Conservation (phyloP, 352 stramenopile genomes). For the Blastocystis sp. region DNA sequence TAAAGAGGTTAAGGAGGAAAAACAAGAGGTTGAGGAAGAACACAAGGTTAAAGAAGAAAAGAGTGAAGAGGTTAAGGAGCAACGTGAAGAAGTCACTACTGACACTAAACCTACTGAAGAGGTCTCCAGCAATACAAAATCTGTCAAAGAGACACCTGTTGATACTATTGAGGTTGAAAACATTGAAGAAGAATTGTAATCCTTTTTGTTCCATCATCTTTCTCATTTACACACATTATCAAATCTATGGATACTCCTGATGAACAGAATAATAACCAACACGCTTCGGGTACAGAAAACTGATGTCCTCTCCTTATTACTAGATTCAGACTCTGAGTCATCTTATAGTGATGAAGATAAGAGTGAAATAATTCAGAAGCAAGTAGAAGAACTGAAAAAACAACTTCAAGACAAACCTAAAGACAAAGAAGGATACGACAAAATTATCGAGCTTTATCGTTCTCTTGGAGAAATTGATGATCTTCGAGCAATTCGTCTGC, state of each 20-base stretch:
- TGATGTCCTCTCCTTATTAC: background rate
- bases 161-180: background rate
- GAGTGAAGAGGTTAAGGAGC: background rate
- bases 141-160: background rate
- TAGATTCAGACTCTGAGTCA: background rate
- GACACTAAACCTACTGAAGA: background rate
- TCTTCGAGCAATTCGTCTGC: constrained; percentile 8
- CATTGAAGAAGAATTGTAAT: constrained; percentile 54
- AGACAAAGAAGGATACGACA: constrained; percentile 2
- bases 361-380: background rate
- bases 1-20: background rate
- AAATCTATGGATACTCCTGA: background rate
- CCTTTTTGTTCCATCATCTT: constrained; percentile 17
- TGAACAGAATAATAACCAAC: background rate
- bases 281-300: background rate
- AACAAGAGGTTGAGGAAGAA: constrained; percentile 13
- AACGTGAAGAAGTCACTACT: background rate
- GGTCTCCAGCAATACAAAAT: background rate
- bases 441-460: constrained; percentile 21
- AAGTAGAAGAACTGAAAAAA: constrained; percentile 21
- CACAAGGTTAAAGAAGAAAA: background rate
- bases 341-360: background rate
- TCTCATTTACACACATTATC: background rate
- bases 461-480: constrained; percentile 29
- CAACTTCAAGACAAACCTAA: constrained; percentile 3